Percentiles rank a stretch among this genome's conserved stretches.
Conservation (phyloP, 1,284 basidiomycete genomes). For the Cutaneotrichosporon sp. region DNA sequence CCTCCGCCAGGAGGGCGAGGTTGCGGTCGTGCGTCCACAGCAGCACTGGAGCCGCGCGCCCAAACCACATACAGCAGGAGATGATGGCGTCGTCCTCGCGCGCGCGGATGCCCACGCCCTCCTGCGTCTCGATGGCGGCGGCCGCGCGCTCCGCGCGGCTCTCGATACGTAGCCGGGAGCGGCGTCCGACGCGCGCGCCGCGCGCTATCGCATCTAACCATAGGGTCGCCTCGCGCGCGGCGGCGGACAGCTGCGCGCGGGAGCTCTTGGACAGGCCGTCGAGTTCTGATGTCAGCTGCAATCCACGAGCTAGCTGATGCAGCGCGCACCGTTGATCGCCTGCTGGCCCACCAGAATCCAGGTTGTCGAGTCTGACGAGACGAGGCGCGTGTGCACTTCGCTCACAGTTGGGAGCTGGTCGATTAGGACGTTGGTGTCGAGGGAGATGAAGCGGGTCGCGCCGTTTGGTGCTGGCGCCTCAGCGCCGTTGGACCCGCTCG, state of each 20-base stretch:
- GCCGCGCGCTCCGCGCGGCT: constrained; percentile 2
- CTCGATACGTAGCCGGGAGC: constrained; percentile 10
- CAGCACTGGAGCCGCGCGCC: neutral
- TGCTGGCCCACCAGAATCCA: constrained; percentile 15
- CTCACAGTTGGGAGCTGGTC: constrained; percentile 4
- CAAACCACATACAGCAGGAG: constrained; percentile 17
- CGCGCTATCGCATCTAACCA: constrained; percentile 12
- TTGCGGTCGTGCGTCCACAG: constrained; percentile 13
- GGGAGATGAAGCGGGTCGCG: constrained; percentile 9
- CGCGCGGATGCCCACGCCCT: neutral
- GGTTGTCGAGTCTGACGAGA: neutral
- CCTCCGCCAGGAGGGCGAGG: constrained; percentile 12
- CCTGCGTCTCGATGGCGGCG: neutral
- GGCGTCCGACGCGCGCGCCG: neutral
- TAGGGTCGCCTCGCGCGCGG: constrained; percentile 8
- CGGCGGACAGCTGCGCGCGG: neutral
- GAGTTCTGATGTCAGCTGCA: constrained; percentile 19
- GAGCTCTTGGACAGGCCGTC: constrained; percentile 15
- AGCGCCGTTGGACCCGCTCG: neutral
- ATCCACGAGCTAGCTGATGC: too few species aligned
- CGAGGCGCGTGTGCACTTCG: constrained; percentile 8
- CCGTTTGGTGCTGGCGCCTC: neutral
- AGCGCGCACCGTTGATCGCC: constrained; percentile 17
- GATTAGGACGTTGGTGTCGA: constrained; percentile 24
- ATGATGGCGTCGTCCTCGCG: constrained; percentile 18